Base-by-base conservation (phyloP, 2,329 filamentous ascomycete species). In the Raffaelea arxii region DNA sequence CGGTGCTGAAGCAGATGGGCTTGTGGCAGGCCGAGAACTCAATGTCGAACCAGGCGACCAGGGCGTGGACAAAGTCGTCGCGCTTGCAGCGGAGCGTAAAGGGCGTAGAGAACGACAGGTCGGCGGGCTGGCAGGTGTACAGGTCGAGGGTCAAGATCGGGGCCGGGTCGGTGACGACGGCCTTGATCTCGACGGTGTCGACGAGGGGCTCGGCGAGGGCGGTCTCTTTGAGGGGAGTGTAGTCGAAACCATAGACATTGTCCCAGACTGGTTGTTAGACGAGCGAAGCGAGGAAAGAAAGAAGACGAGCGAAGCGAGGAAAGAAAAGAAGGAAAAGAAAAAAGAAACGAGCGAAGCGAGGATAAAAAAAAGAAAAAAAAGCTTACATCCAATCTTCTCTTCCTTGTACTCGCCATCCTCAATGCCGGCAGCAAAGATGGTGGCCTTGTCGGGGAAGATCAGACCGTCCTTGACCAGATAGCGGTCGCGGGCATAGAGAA, bases 331-430 rank as follows among this genome's bases (percentile, higher is more conserved):
- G 16, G 9, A 22, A 19, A n/a, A 21, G 16, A 27, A 3, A 18
- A 24, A 9, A 14, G 5, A 37, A 12, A 40, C 18, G 32, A 25
- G 5, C 19, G n/a, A n/a, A n/a, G n/a, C n/a, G n/a, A n/a, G n/a
- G n/a, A n/a, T n/a, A n/a, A n/a, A n/a, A n/a, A n/a, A 25, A 21
- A 44, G 23, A 27, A 22, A 25, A 16, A 21, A 36, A 21, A 19
- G 6, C 88, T 72, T 67, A 97, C 91, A 98, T 68, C 90, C 91
- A 61, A 98, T 98, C 78, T 98, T 98, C 74, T 98, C 92, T 54
- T 97, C 91, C 77, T 97, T 97, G 79, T 98, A 98, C 53, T 98
- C 92, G 55, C 92, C 92, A 62, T 98, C 92, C 72, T 98, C 92
- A 53, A 98, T 98, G 61, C 86, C 92, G 49, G 89, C 92, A 65